Evolutionary conservation across 805 yeast genomes (phyloP).

Genomic region (Cyberlindnera galapagoensis): DNA sequence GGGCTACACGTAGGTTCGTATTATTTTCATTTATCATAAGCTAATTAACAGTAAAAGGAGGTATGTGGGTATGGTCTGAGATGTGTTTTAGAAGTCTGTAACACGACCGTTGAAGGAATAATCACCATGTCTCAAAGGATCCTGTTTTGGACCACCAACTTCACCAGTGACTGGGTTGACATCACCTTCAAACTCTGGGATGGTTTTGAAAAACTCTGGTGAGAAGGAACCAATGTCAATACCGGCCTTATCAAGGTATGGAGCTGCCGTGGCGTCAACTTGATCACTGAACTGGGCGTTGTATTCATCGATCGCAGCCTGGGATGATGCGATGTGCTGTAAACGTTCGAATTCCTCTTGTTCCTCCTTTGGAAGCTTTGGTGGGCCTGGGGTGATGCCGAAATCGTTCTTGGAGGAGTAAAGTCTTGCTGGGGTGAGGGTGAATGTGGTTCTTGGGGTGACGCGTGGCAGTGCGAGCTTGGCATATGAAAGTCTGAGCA

Average conservation of each 20-base stretch:
- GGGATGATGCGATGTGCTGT: constrained; percentile 74
- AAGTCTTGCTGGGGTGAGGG: no score
- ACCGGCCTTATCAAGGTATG: constrained; percentile 39
- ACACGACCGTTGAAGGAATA: constrained; percentile 96
- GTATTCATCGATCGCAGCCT: constrained; percentile 70
- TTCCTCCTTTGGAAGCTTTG: constrained; percentile 68
- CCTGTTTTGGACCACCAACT: constrained; percentile 95
- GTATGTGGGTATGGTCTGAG: neutral
- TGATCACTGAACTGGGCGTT: constrained; percentile 40
- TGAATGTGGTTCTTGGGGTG: no score
- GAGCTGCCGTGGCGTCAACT: constrained; percentile 26
- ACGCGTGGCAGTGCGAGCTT: no score
- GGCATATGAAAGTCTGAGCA: no score
- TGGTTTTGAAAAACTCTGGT: constrained; percentile 65
- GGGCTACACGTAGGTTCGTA: no score
- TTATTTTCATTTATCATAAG: no score
- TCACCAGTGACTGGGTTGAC: constrained; percentile 93
- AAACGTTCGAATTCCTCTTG: constrained; percentile 89
- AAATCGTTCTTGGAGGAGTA: constrained; percentile 20
- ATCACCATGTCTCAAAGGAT: constrained; percentile 86
- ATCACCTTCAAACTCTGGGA: constrained; percentile 95
- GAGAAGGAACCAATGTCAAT: constrained; percentile 62
- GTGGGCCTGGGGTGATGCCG: constrained; percentile 41
- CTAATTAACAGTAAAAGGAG: no score
- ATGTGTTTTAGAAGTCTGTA: constrained; percentile 65